Percentiles rank a stretch among this genome's conserved stretches.
Conservation (phyloP, 805 yeast species). For the Saturnispora dispora region DNA sequence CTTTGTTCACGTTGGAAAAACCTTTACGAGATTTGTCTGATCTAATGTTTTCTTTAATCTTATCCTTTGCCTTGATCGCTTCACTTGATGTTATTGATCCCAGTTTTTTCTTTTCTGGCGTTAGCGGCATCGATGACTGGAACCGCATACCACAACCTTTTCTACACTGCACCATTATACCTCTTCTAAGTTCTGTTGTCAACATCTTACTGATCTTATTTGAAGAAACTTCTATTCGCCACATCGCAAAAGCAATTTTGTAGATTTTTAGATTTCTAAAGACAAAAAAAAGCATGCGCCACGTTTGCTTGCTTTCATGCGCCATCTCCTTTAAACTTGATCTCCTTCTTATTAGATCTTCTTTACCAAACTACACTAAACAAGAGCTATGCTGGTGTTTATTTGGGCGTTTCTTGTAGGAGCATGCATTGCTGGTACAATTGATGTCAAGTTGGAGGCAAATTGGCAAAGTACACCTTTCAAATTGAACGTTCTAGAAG, state of each 20-base stretch:
- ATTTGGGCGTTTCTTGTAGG: background rate
- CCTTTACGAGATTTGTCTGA: conserved; percentile 19
- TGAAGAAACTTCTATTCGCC: background rate
- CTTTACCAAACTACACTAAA: background rate
- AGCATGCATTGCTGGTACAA: conserved; percentile 8
- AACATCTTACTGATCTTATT: background rate
- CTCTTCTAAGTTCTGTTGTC: background rate
- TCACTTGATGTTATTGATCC: background rate
- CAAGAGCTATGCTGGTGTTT: background rate
- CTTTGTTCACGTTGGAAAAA: conserved; percentile 27
- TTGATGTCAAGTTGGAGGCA: conserved; percentile 28
- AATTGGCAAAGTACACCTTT: conserved; percentile 36
- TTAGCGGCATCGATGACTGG: background rate
- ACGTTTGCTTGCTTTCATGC: background rate
- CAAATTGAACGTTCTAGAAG: conserved; percentile 34
- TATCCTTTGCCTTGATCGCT: background rate
- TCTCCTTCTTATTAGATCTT: background rate
- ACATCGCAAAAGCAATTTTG: background rate
- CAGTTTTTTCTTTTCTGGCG: background rate
- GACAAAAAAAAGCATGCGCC: background rate
- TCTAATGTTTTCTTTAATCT: conserved; percentile 5
- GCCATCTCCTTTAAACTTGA: background rate
- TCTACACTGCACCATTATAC: background rate
- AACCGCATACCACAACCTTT: background rate
- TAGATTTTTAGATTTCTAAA: background rate